These are phyloP conservation scores for Nakazawaea anatomiae DNA, from an alignment of 805 yeast species.

Conservation along the genomic window DNA sequence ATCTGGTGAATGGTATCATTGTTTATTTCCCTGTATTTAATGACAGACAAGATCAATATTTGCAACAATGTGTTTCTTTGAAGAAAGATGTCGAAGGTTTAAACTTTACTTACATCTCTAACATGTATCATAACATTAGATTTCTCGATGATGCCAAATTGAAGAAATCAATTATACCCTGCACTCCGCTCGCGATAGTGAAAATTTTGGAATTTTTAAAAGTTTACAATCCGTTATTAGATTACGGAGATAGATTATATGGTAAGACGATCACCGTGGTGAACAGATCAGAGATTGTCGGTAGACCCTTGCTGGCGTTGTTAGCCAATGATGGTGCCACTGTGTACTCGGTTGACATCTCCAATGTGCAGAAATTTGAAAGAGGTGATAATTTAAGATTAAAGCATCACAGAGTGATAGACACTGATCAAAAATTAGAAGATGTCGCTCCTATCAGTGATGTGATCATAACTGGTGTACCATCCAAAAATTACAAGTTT, in stretches of 20 bases:
- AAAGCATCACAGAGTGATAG: conserved; percentile 76
- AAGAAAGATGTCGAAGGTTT: conserved; percentile 97
- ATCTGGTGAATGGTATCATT: conserved; percentile 82
- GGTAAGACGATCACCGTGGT: conserved; percentile 90
- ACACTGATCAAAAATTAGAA: conserved; percentile 45
- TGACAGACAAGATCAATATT: conserved; percentile 88
- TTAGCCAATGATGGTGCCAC: conserved; percentile 97
- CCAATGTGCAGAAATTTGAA: conserved; percentile 84
- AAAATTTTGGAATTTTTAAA: conserved; percentile 88
- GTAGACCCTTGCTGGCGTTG: conserved; percentile 93
- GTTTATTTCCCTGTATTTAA: conserved; percentile 98
- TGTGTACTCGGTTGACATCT: conserved; percentile 86
- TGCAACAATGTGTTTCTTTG: conserved; percentile 87
- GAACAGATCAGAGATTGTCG: conserved; percentile 94
- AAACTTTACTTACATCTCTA: conserved; percentile 84
- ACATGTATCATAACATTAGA: conserved; percentile 90
- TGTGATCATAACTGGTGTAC: conserved; percentile 95
- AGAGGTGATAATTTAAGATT: conserved; percentile 87
- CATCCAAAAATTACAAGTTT: conserved; percentile 75
- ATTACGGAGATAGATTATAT: conserved; percentile 86
- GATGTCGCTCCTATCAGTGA: conserved; percentile 72
- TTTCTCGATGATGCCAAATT: conserved; percentile 62
- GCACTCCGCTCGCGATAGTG: conserved; percentile 94
- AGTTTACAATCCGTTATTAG: conserved; percentile 74
- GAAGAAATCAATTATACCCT: conserved; percentile 85